These are phyloP conservation scores for Mucuna pruriens DNA, from an alignment of 306 rosid genomes.

Conservation along the genomic window DNA sequence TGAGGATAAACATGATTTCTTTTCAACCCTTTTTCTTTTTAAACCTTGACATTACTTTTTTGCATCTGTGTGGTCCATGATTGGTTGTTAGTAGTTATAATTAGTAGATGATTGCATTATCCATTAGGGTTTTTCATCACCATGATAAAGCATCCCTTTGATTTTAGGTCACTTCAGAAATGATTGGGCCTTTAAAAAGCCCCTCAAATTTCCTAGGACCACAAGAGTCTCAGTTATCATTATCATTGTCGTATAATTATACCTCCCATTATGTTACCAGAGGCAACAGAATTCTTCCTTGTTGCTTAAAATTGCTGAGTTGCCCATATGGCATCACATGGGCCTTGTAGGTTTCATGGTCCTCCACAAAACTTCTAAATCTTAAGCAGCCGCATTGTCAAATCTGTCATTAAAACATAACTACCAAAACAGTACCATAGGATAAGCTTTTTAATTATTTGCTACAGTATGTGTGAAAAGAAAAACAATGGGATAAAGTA, in stretches of 20 bases:
- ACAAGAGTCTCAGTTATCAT: slow-evolving; percentile 40
- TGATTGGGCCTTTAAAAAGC: slow-evolving; percentile 33
- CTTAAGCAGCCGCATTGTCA: slow-evolving; percentile 43
- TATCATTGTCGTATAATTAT: slow-evolving; percentile 34
- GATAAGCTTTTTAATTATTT: too few relatives aligned
- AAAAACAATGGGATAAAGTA: too few relatives aligned
- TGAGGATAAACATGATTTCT: background rate
- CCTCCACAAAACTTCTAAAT: slow-evolving; percentile 48
- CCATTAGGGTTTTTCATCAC: background rate
- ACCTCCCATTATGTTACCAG: background rate
- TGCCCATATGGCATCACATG: slow-evolving; percentile 74
- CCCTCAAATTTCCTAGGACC: slow-evolving; percentile 53
- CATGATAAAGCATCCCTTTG: background rate
- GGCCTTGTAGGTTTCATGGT: slow-evolving; percentile 60
- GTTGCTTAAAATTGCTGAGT: slow-evolving; percentile 40
- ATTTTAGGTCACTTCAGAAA: slow-evolving; percentile 43
- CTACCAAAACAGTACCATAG: background rate
- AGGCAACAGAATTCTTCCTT: slow-evolving; percentile 30
- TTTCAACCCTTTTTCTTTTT: background rate
- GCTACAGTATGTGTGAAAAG: too few relatives aligned
- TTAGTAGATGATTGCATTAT: slow-evolving; percentile 20
- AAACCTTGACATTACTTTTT: background rate
- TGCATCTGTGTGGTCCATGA: background rate
- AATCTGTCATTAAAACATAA: slow-evolving; percentile 17
- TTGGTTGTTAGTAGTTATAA: background rate